phyloP scores from a whole-genome alignment of 1,139 yeast genomes.

The Scheffersomyces stambukii region DNA sequence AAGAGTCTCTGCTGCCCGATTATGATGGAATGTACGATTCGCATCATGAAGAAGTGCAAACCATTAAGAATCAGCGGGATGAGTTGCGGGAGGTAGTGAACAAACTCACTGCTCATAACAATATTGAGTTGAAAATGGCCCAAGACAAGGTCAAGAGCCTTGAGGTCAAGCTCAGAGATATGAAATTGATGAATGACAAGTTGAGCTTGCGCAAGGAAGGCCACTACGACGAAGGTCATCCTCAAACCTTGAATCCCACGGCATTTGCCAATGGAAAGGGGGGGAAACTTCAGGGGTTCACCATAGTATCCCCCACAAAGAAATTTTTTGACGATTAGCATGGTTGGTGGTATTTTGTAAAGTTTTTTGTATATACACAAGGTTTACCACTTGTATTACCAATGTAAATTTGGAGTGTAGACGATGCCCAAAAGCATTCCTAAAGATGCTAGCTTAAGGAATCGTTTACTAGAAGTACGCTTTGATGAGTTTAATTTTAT shows the following conservation, averaged over 20 bases:
- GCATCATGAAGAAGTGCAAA: slow-evolving; percentile 15
- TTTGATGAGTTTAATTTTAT: too few relatives aligned
- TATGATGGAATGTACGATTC: not conserved
- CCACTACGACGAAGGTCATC: slow-evolving; percentile 7
- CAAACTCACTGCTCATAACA: slow-evolving; percentile 32
- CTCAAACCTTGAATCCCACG: not conserved
- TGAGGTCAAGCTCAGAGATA: slow-evolving; percentile 36
- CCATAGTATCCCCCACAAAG: slow-evolving; percentile 37
- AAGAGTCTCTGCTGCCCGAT: not conserved
- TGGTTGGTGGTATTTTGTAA: not conserved
- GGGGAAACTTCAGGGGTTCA: slow-evolving; percentile 41
- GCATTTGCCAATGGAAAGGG: slow-evolving; percentile 14
- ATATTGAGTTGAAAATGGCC: slow-evolving; percentile 33
- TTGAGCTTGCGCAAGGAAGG: too few relatives aligned
- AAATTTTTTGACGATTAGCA: slow-evolving; percentile 22
- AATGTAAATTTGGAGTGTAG: too few relatives aligned
- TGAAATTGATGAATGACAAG: slow-evolving; percentile 31
- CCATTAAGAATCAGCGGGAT: slow-evolving; percentile 51
- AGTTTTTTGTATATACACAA: too few relatives aligned
- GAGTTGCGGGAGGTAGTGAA: slow-evolving; percentile 54
- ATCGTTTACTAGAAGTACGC: too few relatives aligned
- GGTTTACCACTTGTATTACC: too few relatives aligned
- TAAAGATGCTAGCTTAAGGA: too few relatives aligned
- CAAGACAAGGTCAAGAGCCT: slow-evolving; percentile 40
- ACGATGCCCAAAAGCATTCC: too few relatives aligned